Base-by-base conservation (phyloP, 352 stramenopile species). In the Phytophthora meadii region DNA sequence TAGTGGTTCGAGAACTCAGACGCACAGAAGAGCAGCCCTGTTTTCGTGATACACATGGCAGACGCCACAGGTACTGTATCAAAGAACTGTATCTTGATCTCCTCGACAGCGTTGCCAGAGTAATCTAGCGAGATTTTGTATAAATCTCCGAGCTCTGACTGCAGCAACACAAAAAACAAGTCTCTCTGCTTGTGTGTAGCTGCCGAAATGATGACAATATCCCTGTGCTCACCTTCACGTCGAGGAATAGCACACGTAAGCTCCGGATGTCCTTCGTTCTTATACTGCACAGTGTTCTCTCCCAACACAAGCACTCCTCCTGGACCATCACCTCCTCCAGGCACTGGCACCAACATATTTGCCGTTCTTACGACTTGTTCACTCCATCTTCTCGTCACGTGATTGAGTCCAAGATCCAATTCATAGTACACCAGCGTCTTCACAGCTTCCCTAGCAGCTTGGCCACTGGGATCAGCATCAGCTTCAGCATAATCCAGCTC, bases 371-470 rank as follows among this genome's bases (percentile, higher is more conserved):
- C 68, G 15, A 91, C 95, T 25, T 82, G 73, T 72, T 98, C 82
- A 49, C 93, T 98, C 95, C 96, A 98, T 61, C 95, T 87, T 30
- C 98, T 81, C 36, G 97, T 99, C 30, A 99, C 98, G 73, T 99
- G 97, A 81, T 99, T 99, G 17, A 99, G 74, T 19, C 98, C 98
- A 5, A 99, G 73, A 81, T 99, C 98, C 36, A 99, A 76, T 81
- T 99, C 97, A 76, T 99, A 99, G 75, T 98, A 99, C 39, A 98
- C 94, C 11, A 99, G 73, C 19, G 95, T 90, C 79, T 99, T 99
- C 14, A 97, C 88, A 0, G 88, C 88, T 50, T 86, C 67, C 5
- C 79, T 71, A 2, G 74, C 77, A 0, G 76, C 83, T 44, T 81
- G 78, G 50, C 92, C 71, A 64, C 72, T 92, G 46, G 91, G 77